Percentiles rank a stretch among this genome's conserved stretches.
These are phyloP conservation scores for Nemania sp. DNA, from an alignment of 2,329 filamentous ascomycete species.

Conservation along the genomic window DNA sequence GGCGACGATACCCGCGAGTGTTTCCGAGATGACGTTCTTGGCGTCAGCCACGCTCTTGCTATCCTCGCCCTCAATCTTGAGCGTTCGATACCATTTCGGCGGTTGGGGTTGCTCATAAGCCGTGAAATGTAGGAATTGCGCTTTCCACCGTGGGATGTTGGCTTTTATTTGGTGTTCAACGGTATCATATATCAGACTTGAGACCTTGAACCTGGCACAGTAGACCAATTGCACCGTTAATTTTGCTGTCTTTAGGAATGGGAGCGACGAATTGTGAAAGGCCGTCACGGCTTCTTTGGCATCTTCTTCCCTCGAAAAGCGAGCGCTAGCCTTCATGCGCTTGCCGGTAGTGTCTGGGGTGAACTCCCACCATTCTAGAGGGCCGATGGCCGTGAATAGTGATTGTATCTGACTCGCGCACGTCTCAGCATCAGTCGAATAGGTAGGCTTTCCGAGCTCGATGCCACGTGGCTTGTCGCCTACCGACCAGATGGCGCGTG, in stretches of 20 bases:
- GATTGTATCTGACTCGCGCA: constrained; percentile 46
- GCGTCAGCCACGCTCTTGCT: constrained; percentile 49
- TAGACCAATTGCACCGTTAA: constrained; percentile 55
- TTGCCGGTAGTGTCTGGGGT: constrained; percentile 46
- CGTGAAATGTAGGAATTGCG: constrained; percentile 47
- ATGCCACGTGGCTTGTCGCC: constrained; percentile 39
- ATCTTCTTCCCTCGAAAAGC: constrained; percentile 54
- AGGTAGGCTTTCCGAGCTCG: constrained; percentile 42
- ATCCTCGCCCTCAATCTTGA: constrained; percentile 56
- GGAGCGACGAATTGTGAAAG: constrained; percentile 50
- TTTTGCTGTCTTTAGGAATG: constrained; percentile 49
- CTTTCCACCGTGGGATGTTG: constrained; percentile 49
- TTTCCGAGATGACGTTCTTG: constrained; percentile 49
- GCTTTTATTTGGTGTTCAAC: constrained; percentile 48
- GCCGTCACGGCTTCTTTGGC: constrained; percentile 52
- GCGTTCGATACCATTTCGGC: constrained; percentile 46
- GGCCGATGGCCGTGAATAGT: constrained; percentile 49
- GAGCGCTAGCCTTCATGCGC: constrained; percentile 55
- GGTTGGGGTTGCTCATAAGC: constrained; percentile 43
- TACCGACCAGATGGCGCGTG: constrained; percentile 34
- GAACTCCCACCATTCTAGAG: constrained; percentile 53
- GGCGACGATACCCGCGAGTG: constrained; percentile 52
- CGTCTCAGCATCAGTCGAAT: constrained; percentile 41
- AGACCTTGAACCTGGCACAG: constrained; percentile 56
- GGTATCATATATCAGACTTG: constrained; percentile 50